Percentiles rank a stretch among this genome's conserved stretches.
Conservation (phyloP, 208 protist species). For the Trypanosoma platydactyli region DNA sequence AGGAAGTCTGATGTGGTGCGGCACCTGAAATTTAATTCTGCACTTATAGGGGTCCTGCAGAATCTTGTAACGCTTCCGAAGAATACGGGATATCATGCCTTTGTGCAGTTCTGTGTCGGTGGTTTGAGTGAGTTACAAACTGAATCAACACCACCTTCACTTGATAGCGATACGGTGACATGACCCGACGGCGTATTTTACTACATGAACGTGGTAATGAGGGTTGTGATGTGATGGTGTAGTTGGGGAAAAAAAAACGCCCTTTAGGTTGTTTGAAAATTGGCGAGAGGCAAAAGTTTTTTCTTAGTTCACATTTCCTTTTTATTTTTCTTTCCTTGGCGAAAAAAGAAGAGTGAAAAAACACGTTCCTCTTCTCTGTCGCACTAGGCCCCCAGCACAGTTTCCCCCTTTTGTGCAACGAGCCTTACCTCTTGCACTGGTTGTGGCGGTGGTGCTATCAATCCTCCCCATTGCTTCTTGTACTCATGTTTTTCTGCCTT, state of each 20-base stretch:
- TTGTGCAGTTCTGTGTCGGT: slow-evolving; percentile 55
- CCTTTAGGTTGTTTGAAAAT: too few relatives aligned
- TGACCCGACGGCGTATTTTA: neutral
- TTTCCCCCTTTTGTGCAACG: too few relatives aligned
- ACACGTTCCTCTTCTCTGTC: neutral
- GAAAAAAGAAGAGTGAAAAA: neutral
- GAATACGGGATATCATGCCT: slow-evolving; percentile 49
- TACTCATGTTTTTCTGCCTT: slow-evolving; percentile 21
- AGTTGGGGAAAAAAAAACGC: too few relatives aligned
- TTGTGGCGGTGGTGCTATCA: too few relatives aligned
- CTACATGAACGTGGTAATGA: too few relatives aligned
- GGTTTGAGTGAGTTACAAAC: neutral
- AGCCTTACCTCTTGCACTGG: too few relatives aligned
- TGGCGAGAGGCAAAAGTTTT: too few relatives aligned
- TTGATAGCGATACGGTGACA: neutral
- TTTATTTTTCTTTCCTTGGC: neutral
- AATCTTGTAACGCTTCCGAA: slow-evolving; percentile 34
- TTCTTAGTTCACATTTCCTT: neutral
- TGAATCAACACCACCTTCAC: slow-evolving; percentile 12
- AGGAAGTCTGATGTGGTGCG: slow-evolving; percentile 35
- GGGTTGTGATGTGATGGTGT: too few relatives aligned
- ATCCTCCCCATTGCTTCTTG: neutral
- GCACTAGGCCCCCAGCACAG: too few relatives aligned
- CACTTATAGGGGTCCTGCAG: slow-evolving; percentile 20
- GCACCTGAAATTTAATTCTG: slow-evolving; percentile 4